Evolutionary conservation across 495 filamentous ascomycete species (phyloP), one percentile per base, ranked within the genome.

Genomic region (Choiromyces venosus): DNA sequence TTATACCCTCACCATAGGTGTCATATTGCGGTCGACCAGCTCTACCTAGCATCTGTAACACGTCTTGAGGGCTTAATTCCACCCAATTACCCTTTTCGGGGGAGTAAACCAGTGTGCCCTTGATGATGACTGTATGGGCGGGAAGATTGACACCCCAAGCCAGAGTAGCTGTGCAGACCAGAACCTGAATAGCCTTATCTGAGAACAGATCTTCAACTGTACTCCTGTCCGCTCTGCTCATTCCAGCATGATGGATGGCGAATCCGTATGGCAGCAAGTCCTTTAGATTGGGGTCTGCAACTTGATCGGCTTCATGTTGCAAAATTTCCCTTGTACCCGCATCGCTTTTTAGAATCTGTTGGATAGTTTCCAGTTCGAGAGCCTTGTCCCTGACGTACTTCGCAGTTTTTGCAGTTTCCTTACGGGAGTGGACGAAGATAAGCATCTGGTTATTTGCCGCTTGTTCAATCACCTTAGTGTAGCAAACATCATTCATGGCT

Each of bases 71-170:
- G 77, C 93, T 97, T 72, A 99, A 82, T 79, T 99, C 96, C 21
- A 99, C 96, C 94, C 95, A 99, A 81, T 92, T 94, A 84, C 95
- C 95, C 83, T 97, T 98, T 82, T 99, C 95, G 0, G 95, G 96
- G 5, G 96, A 98, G 82, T 99, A 99, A 52, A 98, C 90, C 81
- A 97, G 93, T 0, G 95, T 99, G 52, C 93, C 93, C 81, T 97
- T 97, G 83, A 97, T 97, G 82, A 97, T 94, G 75, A 97, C 93
- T 0, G 93, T 97, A 78, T 97, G 93, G 1, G 93, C 93, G 12
- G 93, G 93, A 71, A 97, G 84, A 82, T 97, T 97, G 76, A 97
- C 92, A 87, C 93, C 93, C 93, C 93, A 97, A 9, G 93, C 93
- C 69, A 97, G 86, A 35, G 95, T 99, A 56, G 95, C 94, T 1